Conservation (phyloP, 108 stramenopile species). For the Bacterosira constricta region DNA sequence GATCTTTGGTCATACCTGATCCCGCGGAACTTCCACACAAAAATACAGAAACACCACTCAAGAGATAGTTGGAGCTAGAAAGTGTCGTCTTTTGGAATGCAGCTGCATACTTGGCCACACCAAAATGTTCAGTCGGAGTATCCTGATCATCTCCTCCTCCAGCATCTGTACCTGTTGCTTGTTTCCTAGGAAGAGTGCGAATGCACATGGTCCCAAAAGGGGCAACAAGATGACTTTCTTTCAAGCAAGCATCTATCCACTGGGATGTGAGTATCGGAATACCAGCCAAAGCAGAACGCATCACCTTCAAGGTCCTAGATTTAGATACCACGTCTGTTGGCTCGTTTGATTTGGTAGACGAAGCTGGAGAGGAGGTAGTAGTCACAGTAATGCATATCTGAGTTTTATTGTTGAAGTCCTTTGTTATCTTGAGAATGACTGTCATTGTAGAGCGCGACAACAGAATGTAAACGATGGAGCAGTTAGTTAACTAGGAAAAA, state of each 20-base stretch:
- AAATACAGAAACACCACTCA: conserved; percentile 41
- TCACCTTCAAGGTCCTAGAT: conserved; percentile 76
- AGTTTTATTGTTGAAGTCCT: conserved; percentile 64
- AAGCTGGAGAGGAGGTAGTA: background rate
- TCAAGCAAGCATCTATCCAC: conserved; percentile 61
- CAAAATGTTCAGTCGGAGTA: conserved; percentile 27
- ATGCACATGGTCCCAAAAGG: conserved; percentile 39
- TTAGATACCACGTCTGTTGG: conserved; percentile 39
- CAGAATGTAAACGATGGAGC: too few species aligned
- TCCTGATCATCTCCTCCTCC: background rate
- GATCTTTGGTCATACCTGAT: conserved; percentile 48
- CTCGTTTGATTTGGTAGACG: conserved; percentile 1
- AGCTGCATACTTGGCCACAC: conserved; percentile 67
- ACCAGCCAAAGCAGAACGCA: conserved; percentile 73
- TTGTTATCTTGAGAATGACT: conserved; percentile 61
- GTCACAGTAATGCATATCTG: conserved; percentile 61
- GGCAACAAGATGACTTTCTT: conserved; percentile 21
- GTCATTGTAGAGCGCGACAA: too few species aligned
- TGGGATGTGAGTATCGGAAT: conserved; percentile 73
- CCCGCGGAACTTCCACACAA: conserved; percentile 55
- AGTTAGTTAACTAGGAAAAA: background rate
- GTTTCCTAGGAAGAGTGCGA: conserved; percentile 32
- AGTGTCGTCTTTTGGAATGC: conserved; percentile 13
- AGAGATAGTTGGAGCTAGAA: conserved; percentile 14
- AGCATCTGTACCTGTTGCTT: background rate